phyloP scores from a whole-genome alignment of 257 asterid genomes.

The Solanum pennellii region DNA sequence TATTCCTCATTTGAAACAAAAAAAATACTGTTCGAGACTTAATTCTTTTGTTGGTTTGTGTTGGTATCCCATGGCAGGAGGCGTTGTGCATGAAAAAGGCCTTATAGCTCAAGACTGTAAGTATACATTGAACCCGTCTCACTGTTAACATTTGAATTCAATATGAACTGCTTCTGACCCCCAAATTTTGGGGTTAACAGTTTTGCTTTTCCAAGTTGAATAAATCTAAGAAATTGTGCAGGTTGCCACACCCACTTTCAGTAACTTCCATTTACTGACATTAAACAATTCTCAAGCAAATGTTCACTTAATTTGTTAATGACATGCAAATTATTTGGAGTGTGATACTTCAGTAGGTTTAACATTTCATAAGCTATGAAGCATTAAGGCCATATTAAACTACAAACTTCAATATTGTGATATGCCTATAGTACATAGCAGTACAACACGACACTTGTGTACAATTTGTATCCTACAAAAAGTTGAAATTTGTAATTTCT shows the following conservation, averaged over 20 bases:
- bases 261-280: background rate
- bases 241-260: background rate
- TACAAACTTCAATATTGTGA: background rate
- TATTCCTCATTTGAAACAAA: background rate
- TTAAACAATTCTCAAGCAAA: background rate
- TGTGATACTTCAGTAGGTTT: background rate
- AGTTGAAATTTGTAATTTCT: background rate
- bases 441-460: background rate
- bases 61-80: conserved; percentile 37
- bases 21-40: background rate
- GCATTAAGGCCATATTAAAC: background rate
- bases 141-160: background rate
- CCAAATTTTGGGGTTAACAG: background rate
- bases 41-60: background rate
- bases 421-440: background rate
- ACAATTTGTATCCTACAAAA: background rate
- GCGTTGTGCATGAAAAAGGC: conserved; percentile 89
- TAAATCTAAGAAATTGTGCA: background rate
- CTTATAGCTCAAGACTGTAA: conserved; percentile 77
- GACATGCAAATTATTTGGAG: background rate
- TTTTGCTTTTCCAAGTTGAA: background rate
- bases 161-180: background rate
- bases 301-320: background rate
- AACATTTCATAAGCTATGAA: background rate
- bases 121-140: conserved; percentile 5